These are phyloP conservation scores for Cardamine resedifolia DNA, from an alignment of 345 rosid genomes.

Conservation along the genomic window DNA sequence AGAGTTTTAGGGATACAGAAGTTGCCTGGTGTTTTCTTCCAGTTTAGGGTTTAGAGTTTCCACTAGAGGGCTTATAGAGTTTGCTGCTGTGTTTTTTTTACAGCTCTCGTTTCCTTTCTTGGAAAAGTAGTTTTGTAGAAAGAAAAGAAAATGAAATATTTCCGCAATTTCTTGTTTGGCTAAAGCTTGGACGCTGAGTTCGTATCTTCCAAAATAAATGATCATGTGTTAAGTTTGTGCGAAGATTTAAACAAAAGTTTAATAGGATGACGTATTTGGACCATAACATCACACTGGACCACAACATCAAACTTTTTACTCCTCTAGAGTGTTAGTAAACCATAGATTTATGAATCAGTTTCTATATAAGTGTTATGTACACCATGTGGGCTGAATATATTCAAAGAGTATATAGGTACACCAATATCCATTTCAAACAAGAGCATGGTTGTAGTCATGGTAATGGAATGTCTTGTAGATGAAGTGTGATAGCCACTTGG, in stretches of 20 bases:
- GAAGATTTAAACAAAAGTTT: not conserved
- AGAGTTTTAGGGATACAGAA: not conserved
- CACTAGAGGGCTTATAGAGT: not conserved
- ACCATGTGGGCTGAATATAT: not conserved
- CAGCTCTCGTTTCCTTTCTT: not conserved
- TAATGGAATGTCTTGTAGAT: slow-evolving; percentile 65
- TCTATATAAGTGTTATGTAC: slow-evolving; percentile 11
- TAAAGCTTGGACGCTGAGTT: not conserved
- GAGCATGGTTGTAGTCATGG: slow-evolving; percentile 79
- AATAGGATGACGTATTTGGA: not conserved
- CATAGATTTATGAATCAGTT: not conserved
- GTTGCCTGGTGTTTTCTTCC: not conserved
- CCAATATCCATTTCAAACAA: slow-evolving; percentile 41
- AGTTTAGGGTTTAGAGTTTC: not conserved
- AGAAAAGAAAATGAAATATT: not conserved
- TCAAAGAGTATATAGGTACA: not conserved
- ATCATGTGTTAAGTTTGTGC: not conserved
- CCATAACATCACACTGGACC: no score
- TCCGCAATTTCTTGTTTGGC: not conserved
- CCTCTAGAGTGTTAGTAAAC: not conserved
- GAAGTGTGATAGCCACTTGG: slow-evolving; percentile 74
- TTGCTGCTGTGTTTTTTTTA: not conserved
- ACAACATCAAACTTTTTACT: not conserved
- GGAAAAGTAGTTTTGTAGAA: not conserved
- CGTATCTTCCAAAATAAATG: not conserved